phyloP scores from a whole-genome alignment of 768 basidiomycete genomes.

The Boletus reticulatus region DNA sequence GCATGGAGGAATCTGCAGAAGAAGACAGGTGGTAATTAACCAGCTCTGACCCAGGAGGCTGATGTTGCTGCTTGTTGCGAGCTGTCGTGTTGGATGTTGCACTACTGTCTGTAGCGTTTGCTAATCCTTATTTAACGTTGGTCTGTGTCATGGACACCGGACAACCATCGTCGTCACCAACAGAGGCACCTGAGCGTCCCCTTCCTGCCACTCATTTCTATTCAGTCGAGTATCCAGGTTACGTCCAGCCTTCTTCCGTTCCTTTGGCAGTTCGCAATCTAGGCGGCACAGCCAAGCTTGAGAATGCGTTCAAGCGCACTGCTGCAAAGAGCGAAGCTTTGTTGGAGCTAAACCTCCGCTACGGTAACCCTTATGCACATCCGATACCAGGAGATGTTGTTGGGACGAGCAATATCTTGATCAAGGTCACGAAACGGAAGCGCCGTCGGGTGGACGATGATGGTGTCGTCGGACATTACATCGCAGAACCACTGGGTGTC shows the following conservation, averaged over 20 bases:
- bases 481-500: constrained; percentile 66
- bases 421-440: constrained; percentile 79
- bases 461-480: constrained; percentile 62
- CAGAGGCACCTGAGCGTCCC: constrained; percentile 38
- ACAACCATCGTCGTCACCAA: constrained; percentile 11
- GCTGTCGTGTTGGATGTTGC: not conserved
- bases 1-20: constrained; percentile 35
- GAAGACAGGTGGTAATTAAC: constrained; percentile 21
- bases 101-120: not conserved
- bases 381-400: constrained; percentile 82
- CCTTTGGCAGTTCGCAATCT: constrained; percentile 60
- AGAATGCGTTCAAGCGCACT: constrained; percentile 72
- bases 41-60: not conserved
- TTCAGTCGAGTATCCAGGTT: constrained; percentile 90
- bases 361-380: constrained; percentile 76
- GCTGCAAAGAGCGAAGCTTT: constrained; percentile 60
- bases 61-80: not conserved
- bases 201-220: constrained; percentile 64
- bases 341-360: constrained; percentile 75
- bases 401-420: constrained; percentile 73
- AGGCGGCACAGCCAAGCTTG: constrained; percentile 68
- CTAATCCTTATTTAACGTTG: not conserved
- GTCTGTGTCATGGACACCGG: constrained; percentile 7
- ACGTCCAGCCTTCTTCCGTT: constrained; percentile 62
- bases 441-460: constrained; percentile 39